phyloP scores from a whole-genome alignment of 148 eudicot species.

The Chenopodium suecicum region DNA sequence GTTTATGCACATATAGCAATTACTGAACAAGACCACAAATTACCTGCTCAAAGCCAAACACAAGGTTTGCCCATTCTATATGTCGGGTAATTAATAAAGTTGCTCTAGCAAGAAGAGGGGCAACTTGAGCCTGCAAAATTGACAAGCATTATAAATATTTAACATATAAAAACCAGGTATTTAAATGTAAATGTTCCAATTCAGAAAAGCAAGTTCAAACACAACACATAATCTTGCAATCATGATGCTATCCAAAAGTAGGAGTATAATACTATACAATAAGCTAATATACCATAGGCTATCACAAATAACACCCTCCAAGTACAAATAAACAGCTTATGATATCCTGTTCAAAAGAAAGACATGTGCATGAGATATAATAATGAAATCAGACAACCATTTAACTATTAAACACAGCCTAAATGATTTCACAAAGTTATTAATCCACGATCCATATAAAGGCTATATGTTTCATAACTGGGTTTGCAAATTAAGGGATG shows the following conservation, averaged over 20 bases:
- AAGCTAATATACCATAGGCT: neutral
- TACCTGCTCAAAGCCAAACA: slow-evolving; percentile 98
- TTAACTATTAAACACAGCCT: neutral
- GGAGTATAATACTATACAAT: neutral
- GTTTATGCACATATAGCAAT: neutral
- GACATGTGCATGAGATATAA: neutral
- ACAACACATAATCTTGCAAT: neutral
- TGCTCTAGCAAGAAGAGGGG: slow-evolving; percentile 94
- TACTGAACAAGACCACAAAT: slow-evolving; percentile 5
- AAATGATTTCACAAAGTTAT: neutral
- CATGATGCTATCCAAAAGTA: neutral
- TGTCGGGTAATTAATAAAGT: slow-evolving; percentile 90
- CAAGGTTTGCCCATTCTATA: slow-evolving; percentile 97
- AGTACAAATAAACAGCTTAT: neutral
- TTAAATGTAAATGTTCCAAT: neutral
- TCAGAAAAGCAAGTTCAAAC: neutral
- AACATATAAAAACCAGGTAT: neutral
- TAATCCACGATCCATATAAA: neutral
- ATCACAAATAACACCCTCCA: slow-evolving; percentile 2
- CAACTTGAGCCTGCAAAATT: slow-evolving; percentile 53
- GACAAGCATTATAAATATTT: neutral
- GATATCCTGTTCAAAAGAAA: neutral
- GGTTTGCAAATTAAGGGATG: neutral
- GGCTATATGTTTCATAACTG: neutral
- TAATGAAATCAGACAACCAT: neutral